These are phyloP conservation scores for Blastocystis hominis DNA, from an alignment of 352 stramenopile genomes.

Conservation along the genomic window DNA sequence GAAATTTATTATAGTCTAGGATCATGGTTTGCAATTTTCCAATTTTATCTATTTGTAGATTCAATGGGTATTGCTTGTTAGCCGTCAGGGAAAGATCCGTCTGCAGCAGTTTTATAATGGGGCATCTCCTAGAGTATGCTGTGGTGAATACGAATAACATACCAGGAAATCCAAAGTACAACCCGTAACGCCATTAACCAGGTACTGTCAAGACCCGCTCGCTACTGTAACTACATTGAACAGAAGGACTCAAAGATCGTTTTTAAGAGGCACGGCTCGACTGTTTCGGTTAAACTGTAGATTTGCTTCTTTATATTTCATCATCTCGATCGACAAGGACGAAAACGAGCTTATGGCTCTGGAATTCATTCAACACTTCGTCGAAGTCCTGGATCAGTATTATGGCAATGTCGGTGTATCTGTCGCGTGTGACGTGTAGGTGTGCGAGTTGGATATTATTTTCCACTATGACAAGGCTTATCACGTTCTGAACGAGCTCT, in stretches of 20 bases:
- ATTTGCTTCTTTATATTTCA: conserved; percentile 93
- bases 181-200: conserved; percentile 76
- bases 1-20: too few relatives aligned
- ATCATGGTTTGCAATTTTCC: conserved; percentile 15
- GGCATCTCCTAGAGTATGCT: conserved; percentile 66
- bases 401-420: conserved; percentile 75
- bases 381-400: conserved; percentile 92
- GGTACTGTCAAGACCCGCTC: conserved; percentile 67
- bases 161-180: conserved; percentile 71
- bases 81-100: conserved; percentile 79
- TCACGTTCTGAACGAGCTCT: conserved; percentile 98
- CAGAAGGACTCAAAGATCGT: conserved; percentile 95
- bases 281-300: conserved; percentile 60
- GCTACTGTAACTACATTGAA: conserved; percentile 82
- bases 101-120: conserved; percentile 79
- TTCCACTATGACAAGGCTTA: conserved; percentile 99
- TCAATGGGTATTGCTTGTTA: conserved; percentile 76
- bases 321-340: conserved; percentile 82
- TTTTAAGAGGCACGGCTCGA: conserved; percentile 74
- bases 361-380: conserved; percentile 92
- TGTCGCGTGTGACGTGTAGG: conserved; percentile 62
- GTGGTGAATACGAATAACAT: conserved; percentile 37
- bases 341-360: conserved; percentile 93
- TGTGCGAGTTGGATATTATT: conserved; percentile 90
- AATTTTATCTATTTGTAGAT: conserved; percentile 63